Percentiles rank a stretch among this genome's conserved stretches.
Conservation (phyloP, 345 rosid genomes). For the Eucalyptus camaldulensis region DNA sequence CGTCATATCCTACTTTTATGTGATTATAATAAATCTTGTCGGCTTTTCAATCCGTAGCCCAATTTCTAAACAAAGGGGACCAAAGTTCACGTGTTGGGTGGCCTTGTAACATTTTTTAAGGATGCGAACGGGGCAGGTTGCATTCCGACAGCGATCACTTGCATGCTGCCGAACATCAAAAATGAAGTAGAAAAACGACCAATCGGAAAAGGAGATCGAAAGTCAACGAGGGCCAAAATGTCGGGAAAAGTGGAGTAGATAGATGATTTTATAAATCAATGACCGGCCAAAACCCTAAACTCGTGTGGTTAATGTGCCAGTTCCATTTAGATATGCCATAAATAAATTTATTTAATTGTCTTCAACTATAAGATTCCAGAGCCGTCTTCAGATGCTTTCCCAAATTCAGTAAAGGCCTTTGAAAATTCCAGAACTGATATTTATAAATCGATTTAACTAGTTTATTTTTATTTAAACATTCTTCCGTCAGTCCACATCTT, state of each 20-base stretch:
- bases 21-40: neutral
- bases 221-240: neutral
- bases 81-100: neutral
- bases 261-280: neutral
- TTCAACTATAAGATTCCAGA: neutral
- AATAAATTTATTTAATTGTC: neutral
- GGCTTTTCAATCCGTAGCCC: neutral
- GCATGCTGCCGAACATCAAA: neutral
- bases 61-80: neutral
- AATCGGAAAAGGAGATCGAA: neutral
- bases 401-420: neutral
- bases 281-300: neutral
- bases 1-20: too few species aligned
- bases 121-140: neutral
- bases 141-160: neutral
- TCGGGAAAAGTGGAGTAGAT: neutral
- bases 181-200: neutral
- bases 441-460: too few species aligned
- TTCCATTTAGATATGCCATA: neutral
- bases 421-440: neutral
- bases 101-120: neutral
- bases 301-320: neutral
- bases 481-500: neutral
- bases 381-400: too few species aligned
- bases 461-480: neutral